Conservation (phyloP, 352 stramenopile genomes). For the Phytophthora capsici region DNA sequence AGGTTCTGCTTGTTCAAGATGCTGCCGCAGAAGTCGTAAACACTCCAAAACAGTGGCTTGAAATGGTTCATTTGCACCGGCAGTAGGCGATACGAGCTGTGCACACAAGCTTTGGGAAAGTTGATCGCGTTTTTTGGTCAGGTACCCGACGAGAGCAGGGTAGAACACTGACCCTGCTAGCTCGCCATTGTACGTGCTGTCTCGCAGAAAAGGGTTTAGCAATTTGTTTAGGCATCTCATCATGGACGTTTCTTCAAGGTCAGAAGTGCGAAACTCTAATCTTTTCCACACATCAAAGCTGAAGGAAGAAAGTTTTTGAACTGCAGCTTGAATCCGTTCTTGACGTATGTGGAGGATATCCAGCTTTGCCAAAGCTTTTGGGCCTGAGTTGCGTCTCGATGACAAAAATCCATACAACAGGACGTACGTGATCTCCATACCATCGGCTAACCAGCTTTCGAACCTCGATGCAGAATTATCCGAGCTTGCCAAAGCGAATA, state of each 20-base stretch:
- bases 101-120: conserved; percentile 20
- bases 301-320: conserved; percentile 26
- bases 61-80: background rate
- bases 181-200: conserved; percentile 13
- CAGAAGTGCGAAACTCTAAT: conserved; percentile 22
- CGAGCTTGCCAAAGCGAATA: conserved; percentile 15
- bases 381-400: conserved; percentile 17
- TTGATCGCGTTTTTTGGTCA: conserved; percentile 16
- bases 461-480: conserved; percentile 2
- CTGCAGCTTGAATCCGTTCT: conserved; percentile 25
- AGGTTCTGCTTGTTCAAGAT: conserved; percentile 7
- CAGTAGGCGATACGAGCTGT: background rate
- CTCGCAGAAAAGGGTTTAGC: conserved; percentile 10
- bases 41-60: conserved; percentile 9
- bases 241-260: conserved; percentile 26
- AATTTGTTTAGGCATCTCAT: conserved; percentile 22
- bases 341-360: conserved; percentile 10
- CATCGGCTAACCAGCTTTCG: conserved; percentile 28
- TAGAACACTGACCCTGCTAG: conserved; percentile 22
- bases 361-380: conserved; percentile 22
- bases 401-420: conserved; percentile 27
- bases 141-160: conserved; percentile 18
- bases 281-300: conserved; percentile 35
- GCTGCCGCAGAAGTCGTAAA: conserved; percentile 4
- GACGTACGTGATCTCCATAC: conserved; percentile 25